A percentile compares a stretch with the other conserved stretches of the same genome.
Evolutionary conservation across 2,329 filamentous ascomycete species (phyloP).

Genomic region (Paraphaeosphaeria sporulosa): DNA sequence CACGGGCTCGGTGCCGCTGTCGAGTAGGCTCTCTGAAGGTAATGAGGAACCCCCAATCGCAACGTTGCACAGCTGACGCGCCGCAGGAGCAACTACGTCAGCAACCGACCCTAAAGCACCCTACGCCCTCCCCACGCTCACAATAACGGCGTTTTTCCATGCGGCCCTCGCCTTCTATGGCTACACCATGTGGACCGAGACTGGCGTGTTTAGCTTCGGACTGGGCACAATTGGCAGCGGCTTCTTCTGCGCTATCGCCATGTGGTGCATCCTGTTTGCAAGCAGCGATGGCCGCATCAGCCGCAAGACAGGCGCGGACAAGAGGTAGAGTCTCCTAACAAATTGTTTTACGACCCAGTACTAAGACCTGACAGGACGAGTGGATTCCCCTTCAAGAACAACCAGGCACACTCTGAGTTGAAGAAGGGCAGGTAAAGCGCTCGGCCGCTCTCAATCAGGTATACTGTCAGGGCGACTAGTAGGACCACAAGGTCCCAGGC

Average conservation of each 20-base stretch:
- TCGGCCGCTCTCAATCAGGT: not conserved
- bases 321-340: slow-evolving; percentile 43
- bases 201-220: slow-evolving; percentile 64
- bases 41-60: not conserved
- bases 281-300: slow-evolving; percentile 65
- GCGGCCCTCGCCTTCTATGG: slow-evolving; percentile 61
- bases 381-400: slow-evolving; percentile 71
- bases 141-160: slow-evolving; percentile 74
- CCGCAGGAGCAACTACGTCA: slow-evolving; percentile 44
- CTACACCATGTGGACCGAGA: slow-evolving; percentile 70
- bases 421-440: slow-evolving; percentile 51
- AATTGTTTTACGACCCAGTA: no score
- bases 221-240: slow-evolving; percentile 67
- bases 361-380: slow-evolving; percentile 54
- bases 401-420: slow-evolving; percentile 57
- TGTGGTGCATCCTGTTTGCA: slow-evolving; percentile 70
- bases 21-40: slow-evolving; percentile 54
- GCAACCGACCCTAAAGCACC: slow-evolving; percentile 48
- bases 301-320: slow-evolving; percentile 70
- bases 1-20: slow-evolving; percentile 73
- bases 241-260: slow-evolving; percentile 66
- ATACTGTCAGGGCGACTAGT: not conserved
- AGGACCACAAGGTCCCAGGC: not conserved
- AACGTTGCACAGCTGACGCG: not conserved
- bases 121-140: slow-evolving; percentile 68